Conservation (phyloP, 169 alveolate genomes). For the Babesia bigemina region DNA sequence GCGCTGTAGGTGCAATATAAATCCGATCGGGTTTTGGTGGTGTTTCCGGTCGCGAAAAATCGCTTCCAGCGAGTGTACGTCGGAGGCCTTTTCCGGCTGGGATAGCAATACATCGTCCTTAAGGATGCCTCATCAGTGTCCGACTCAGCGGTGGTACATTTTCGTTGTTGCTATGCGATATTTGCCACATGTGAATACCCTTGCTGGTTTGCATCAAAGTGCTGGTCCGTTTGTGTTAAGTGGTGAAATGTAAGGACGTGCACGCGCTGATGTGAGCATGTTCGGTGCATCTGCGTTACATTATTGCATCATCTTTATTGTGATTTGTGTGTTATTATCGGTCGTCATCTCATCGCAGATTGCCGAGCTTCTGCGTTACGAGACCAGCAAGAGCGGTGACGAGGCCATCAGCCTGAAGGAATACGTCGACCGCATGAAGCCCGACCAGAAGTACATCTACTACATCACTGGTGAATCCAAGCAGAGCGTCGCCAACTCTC, state of each 20-base stretch:
- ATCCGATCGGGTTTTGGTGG: background rate
- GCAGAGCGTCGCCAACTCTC: constrained; percentile 95
- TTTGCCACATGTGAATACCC: too few species aligned
- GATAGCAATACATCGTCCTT: constrained; percentile 62
- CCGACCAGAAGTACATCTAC: constrained; percentile 97
- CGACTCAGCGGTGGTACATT: constrained; percentile 40
- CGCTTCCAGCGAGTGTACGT: constrained; percentile 6
- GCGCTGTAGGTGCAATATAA: background rate
- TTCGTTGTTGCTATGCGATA: background rate
- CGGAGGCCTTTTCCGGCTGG: constrained; percentile 27
- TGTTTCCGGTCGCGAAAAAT: constrained; percentile 19
- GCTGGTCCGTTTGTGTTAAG: too few species aligned
- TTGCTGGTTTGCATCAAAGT: too few species aligned
- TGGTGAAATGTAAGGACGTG: too few species aligned
- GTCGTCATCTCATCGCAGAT: constrained; percentile 67
- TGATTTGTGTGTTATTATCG: background rate
- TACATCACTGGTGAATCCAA: constrained; percentile 99
- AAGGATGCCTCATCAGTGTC: constrained; percentile 62
- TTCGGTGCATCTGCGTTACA: background rate
- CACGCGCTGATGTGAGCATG: too few species aligned
- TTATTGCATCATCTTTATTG: background rate
- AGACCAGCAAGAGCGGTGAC: constrained; percentile 98
- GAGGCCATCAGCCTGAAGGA: constrained; percentile 96
- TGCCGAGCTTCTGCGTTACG: constrained; percentile 96
- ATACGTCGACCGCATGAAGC: constrained; percentile 98